These are phyloP conservation scores for Parietaria judaica DNA, from an alignment of 306 rosid species.

Conservation along the genomic window DNA sequence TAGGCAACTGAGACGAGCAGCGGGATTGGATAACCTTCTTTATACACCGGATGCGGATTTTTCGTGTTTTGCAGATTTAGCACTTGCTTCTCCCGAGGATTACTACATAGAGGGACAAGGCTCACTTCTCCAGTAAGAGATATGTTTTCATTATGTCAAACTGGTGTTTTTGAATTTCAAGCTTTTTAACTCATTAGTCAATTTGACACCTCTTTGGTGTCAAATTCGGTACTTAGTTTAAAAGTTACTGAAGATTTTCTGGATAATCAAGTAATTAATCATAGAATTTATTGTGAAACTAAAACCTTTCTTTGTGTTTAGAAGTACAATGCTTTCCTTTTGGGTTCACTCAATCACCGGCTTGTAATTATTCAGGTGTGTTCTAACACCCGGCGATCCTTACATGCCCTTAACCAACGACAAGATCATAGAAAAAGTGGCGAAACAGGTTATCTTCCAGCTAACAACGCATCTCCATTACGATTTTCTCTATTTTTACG, in stretches of 20 bases:
- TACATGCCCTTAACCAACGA: slow-evolving; percentile 94
- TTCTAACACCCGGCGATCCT: slow-evolving; percentile 96
- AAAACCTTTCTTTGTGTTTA: too few relatives aligned
- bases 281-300: too few relatives aligned
- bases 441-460: slow-evolving; percentile 54
- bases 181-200: not conserved
- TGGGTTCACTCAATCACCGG: slow-evolving; percentile 10
- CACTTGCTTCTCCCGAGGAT: slow-evolving; percentile 86
- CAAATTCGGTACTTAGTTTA: too few relatives aligned
- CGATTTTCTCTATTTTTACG: not conserved
- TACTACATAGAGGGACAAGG: slow-evolving; percentile 97
- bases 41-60: slow-evolving; percentile 98
- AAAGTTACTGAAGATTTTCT: too few relatives aligned
- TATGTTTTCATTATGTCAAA: not conserved
- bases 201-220: not conserved
- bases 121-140: slow-evolving; percentile 87
- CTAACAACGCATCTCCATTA: not conserved
- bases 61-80: slow-evolving; percentile 97
- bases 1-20: slow-evolving; percentile 73
- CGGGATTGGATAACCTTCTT: slow-evolving; percentile 90
- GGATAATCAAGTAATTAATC: too few relatives aligned
- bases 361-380: slow-evolving; percentile 57
- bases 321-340: slow-evolving; percentile 1
- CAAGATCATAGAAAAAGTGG: slow-evolving; percentile 77
- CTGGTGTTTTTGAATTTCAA: not conserved